Evolutionary conservation across 2,329 filamentous ascomycete species (phyloP).

Genomic region (Diaporthe ampelina): DNA sequence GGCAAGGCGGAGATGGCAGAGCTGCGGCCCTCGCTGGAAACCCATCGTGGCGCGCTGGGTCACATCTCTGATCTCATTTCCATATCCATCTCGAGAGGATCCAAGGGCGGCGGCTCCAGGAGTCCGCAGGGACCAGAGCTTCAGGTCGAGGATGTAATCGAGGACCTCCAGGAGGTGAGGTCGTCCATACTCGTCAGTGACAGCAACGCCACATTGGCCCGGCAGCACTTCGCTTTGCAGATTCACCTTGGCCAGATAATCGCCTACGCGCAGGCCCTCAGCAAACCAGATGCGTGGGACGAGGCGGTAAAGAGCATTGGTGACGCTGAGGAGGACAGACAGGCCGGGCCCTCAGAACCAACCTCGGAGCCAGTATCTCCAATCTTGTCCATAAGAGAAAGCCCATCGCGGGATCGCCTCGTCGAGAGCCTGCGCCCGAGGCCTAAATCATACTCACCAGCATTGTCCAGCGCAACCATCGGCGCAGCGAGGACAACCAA

Average conservation of each 20-base stretch:
- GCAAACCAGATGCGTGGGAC: slow-evolving; percentile 32
- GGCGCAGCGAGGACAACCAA: slow-evolving; percentile 10
- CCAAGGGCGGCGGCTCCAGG: slow-evolving; percentile 30
- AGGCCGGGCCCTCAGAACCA: not conserved
- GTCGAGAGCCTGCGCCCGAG: not conserved
- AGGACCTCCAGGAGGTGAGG: slow-evolving; percentile 36
- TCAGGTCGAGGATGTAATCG: slow-evolving; percentile 32
- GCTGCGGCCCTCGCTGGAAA: slow-evolving; percentile 43
- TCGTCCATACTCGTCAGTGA: slow-evolving; percentile 40
- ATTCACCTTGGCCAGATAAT: slow-evolving; percentile 40
- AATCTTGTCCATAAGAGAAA: slow-evolving; percentile 16
- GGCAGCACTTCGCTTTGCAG: slow-evolving; percentile 41
- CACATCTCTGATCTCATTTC: slow-evolving; percentile 42
- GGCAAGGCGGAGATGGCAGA: slow-evolving; percentile 42
- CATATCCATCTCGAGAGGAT: slow-evolving; percentile 33
- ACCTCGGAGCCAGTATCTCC: slow-evolving; percentile 27
- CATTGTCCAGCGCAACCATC: slow-evolving; percentile 9
- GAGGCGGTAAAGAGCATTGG: slow-evolving; percentile 37
- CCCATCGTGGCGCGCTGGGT: slow-evolving; percentile 42
- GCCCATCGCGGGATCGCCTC: not conserved
- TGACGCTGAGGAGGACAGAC: not conserved
- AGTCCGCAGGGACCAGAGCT: slow-evolving; percentile 31
- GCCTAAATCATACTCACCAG: slow-evolving; percentile 31
- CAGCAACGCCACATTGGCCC: slow-evolving; percentile 39
- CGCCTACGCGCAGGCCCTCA: slow-evolving; percentile 33